Base-by-base conservation (phyloP, 257 asterid species). In the Prunella vulgaris region DNA sequence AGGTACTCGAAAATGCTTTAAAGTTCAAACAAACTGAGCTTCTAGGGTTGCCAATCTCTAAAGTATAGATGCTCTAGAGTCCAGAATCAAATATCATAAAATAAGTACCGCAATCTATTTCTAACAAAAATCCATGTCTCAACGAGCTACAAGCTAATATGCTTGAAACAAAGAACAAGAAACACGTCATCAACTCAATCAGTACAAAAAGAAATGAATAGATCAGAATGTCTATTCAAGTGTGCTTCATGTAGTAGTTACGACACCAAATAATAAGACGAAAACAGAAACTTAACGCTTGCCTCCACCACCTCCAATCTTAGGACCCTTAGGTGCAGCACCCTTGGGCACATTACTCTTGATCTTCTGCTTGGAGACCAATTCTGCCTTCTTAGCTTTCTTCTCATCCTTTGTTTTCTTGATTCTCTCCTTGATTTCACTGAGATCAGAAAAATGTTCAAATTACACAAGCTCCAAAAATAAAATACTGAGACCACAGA, bases 361-460 rank as follows among this genome's bases (percentile, higher is more conserved):
- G 57, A 71, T 40, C 81, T 84, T 84, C 66, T 84, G 88, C 79
- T 84, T 83, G 4, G 86, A 75, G 27, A 68, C 46, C 35, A 69
- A 60, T 40, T 82, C 93, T 0, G 83, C 84, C 78, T 86, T 86
- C 75, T 86, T 82, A 0, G 88, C 86, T 60, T 84, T 86, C 86
- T 81, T 86, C 82, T 86, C 92, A 54, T 86, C 87, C 81, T 84
- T 86, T 13, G 87, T 84, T 53, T 86, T 82, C 89, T 84, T 82
- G 72, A 84, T 79, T 28, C 93, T 80, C 74, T 80, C 88, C 85
- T 86, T 84, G 71, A 86, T 80, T 82, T 86, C 92, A 76, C 92
- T 81, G 76, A 46, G 2, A 44, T 58, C 7, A 58, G 2, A 74
- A 5, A 3, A 10, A 22, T 15, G 33, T 21, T 64, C 60, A 20